Evolutionary conservation across 345 rosid species (phyloP).

Genomic region (Eucalyptus leucophloia): DNA sequence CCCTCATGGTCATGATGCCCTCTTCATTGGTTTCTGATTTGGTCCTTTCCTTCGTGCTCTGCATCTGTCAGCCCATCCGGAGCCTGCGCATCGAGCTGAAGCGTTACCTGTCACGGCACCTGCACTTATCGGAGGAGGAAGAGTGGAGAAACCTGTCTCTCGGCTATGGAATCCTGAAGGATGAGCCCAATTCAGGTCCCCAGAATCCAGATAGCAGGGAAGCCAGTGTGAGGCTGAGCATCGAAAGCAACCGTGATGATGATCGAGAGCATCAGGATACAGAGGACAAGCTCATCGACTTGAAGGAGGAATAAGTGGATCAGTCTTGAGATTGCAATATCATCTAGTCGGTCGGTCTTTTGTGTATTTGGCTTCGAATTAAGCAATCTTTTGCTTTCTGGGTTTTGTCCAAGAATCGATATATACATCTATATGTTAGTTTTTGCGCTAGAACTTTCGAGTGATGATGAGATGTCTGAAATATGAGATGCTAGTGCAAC

Average conservation of each 20-base stretch:
- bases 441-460: not conserved
- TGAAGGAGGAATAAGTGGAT: not conserved
- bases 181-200: not conserved
- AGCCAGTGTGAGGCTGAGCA: not conserved
- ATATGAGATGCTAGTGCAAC: not conserved
- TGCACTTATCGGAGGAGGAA: not conserved
- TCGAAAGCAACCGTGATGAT: not conserved
- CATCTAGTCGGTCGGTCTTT: not conserved
- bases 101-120: not conserved
- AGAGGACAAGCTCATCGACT: not conserved
- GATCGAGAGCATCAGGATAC: not conserved
- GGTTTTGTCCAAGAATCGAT: not conserved
- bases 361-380: not conserved
- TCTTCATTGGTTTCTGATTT: not conserved
- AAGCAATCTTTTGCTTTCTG: not conserved
- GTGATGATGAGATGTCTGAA: not conserved
- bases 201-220: not conserved
- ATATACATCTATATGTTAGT: not conserved
- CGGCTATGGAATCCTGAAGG: not conserved
- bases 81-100: not conserved
- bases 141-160: slow-evolving; percentile 3
- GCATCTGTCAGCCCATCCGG: not conserved
- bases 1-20: not conserved
- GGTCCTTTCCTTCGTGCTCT: not conserved
- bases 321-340: not conserved